Evolutionary conservation across 2,329 filamentous ascomycete genomes (phyloP), one percentile per base, ranked within the genome.

Genomic region (Penicillium concentricum): DNA sequence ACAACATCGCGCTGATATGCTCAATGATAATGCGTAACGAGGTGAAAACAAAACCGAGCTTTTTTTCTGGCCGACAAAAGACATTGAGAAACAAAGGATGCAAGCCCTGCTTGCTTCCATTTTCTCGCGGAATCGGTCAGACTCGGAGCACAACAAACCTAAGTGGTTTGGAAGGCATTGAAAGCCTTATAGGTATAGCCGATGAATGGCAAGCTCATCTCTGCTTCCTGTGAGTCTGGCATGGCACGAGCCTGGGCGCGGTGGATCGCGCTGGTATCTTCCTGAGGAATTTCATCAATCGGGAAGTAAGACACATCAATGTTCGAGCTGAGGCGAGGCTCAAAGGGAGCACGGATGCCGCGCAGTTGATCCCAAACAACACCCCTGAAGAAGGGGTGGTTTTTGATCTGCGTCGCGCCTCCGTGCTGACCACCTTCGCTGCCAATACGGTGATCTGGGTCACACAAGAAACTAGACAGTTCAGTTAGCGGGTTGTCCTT

Each of bases 171-270:
- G 77, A 87, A 87, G 55, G 83, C 86, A 74, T 87, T 87, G 76
- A 99, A 99, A 60, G 94, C 90, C 85, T 97, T 99, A 82, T 97
- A 99, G 9, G 94, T 96, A 76, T 96, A 96, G 35, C 91, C 91
- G 68, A 96, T 94, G 74, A 96, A 99, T 3, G 94, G 94, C 77
- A 99, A 79, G 78, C 90, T 96, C 86, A 97, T 92, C 78, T 96
- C 93, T 4, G 92, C 91, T 62, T 91, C 88, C 73, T 96, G 90
- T 66, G 93, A 90, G 10, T 83, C 80, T 50, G 86, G 85, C 68
- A 87, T 83, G 59, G 88, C 87, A 61, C 88, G 84, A 48, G 90
- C 91, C 75, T 95, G 90, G 20, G 90, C 90, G 73, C 91, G 90
- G 69, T 96, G 84, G 63, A 90, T 84, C 24, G 92, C 94, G 54